Conservation (phyloP, 2,329 filamentous ascomycete species). For the Aspergillus tubingensis region DNA sequence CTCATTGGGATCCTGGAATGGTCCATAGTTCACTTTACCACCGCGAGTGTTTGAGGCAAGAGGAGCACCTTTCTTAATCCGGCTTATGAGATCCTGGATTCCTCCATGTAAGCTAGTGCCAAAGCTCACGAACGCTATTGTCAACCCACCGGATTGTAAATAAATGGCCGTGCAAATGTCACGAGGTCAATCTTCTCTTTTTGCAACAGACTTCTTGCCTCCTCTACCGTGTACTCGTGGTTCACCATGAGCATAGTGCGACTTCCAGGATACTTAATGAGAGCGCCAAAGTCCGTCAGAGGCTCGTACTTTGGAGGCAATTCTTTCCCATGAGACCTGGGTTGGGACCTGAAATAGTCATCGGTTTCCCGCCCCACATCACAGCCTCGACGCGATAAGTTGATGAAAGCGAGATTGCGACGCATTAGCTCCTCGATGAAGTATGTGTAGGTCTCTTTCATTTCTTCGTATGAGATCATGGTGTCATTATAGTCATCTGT, state of each 20-base stretch:
- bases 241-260: constrained; percentile 29
- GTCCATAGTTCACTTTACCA: too few relatives aligned
- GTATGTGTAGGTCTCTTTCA: constrained; percentile 11
- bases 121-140: too few relatives aligned
- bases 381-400: constrained; percentile 18
- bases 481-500: constrained; percentile 29
- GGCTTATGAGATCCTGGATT: too few relatives aligned
- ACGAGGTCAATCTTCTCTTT: too few relatives aligned
- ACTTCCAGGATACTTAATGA: constrained; percentile 31
- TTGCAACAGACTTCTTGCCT: constrained; percentile 8
- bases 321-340: constrained; percentile 8
- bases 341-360: background rate
- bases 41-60: too few relatives aligned
- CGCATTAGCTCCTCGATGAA: constrained; percentile 10
- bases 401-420: constrained; percentile 14
- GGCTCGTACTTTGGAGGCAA: constrained; percentile 23
- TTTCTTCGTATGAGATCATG: constrained; percentile 17
- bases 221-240: constrained; percentile 26
- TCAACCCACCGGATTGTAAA: too few relatives aligned
- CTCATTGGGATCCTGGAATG: too few relatives aligned
- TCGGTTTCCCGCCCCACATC: background rate
- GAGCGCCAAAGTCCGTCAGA: constrained; percentile 23
- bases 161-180: too few relatives aligned
- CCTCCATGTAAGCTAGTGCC: too few relatives aligned
- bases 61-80: too few relatives aligned